These are phyloP conservation scores for Paraleonurus japonicus DNA, from an alignment of 257 asterid genomes.

Conservation along the genomic window DNA sequence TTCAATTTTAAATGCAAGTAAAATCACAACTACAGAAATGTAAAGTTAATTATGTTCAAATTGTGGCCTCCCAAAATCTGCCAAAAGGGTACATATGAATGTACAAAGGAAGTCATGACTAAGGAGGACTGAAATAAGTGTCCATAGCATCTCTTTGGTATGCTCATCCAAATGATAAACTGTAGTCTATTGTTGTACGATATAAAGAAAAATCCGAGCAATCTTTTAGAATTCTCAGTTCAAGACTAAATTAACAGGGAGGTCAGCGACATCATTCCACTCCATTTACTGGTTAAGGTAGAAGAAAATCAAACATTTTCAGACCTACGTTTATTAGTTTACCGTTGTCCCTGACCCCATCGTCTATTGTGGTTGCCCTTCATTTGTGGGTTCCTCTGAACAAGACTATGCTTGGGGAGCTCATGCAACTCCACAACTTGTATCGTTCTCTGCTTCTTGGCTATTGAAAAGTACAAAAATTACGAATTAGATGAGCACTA, in stretches of 20 bases:
- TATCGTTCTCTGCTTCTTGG: conserved; percentile 78
- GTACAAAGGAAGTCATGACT: not conserved
- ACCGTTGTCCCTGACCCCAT: conserved; percentile 53
- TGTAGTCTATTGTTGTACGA: too few relatives aligned
- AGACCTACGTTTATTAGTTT: conserved; percentile 25
- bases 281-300: conserved; percentile 22
- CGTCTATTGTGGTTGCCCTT: conserved; percentile 54
- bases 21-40: not conserved
- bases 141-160: conserved; percentile 1
- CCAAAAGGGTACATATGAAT: not conserved
- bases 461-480: conserved; percentile 31
- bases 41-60: conserved; percentile 22
- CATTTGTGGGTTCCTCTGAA: conserved; percentile 49
- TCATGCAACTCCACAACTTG: conserved; percentile 81
- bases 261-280: conserved; percentile 22
- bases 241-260: conserved; percentile 16
- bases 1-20: not conserved
- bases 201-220: not conserved
- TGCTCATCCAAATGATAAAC: conserved; percentile 18
- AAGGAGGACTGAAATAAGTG: not conserved
- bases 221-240: conserved; percentile 15
- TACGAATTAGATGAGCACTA: not conserved
- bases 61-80: conserved; percentile 4
- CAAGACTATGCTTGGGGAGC: conserved; percentile 67
- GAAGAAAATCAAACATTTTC: conserved; percentile 19